phyloP scores from a whole-genome alignment of 2,329 filamentous ascomycete species.

The Pyricularia grisea region DNA sequence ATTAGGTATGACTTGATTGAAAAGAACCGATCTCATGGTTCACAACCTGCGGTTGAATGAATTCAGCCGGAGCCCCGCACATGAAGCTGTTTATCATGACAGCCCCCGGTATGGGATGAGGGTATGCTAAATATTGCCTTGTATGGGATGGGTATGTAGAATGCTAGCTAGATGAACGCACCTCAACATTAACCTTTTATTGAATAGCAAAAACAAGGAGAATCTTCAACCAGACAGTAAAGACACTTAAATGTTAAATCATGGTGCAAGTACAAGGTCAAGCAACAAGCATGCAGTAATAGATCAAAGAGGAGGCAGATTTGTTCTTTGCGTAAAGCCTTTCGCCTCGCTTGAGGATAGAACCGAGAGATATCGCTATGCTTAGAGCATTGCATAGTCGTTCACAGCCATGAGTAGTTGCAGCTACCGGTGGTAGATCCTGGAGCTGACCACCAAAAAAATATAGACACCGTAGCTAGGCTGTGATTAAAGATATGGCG shows the following conservation, averaged over 20 bases:
- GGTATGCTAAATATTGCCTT: background rate
- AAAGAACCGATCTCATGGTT: background rate
- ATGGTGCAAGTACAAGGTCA: background rate
- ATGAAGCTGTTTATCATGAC: background rate
- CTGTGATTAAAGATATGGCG: background rate
- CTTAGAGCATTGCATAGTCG: background rate
- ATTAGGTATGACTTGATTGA: background rate
- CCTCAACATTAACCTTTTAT: background rate
- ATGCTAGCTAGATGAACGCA: background rate
- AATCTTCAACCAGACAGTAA: background rate
- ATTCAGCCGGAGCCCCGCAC: background rate
- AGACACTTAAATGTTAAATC: background rate
- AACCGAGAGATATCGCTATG: background rate
- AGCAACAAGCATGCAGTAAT: background rate
- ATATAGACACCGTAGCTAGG: background rate
- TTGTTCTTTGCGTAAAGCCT: background rate
- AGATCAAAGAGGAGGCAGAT: background rate
- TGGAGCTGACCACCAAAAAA: background rate
- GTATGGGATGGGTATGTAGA: background rate
- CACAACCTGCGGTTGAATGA: background rate
- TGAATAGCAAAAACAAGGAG: background rate
- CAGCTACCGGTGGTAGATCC: background rate
- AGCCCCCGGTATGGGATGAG: background rate
- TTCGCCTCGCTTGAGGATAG: background rate
- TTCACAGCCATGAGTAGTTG: background rate